Evolutionary conservation across 352 stramenopile genomes (phyloP).

Genomic region (Phytophthora boehmeriae): DNA sequence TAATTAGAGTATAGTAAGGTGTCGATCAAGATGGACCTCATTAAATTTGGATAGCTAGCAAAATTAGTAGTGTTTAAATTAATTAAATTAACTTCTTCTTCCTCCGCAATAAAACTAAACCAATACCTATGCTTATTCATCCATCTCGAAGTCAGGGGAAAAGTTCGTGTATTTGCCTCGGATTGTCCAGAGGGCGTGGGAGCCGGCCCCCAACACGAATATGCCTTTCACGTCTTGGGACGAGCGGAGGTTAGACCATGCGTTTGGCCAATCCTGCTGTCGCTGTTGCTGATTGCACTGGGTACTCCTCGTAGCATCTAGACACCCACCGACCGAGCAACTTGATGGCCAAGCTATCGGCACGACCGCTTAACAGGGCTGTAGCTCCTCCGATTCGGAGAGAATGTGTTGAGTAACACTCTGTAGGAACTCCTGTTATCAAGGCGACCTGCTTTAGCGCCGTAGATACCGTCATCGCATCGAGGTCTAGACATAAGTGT

Average conservation of each 20-base stretch:
- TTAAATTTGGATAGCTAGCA: too few relatives aligned
- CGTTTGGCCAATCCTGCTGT: background rate
- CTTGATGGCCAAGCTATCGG: conserved; percentile 20
- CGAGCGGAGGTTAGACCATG: background rate
- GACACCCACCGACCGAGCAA: conserved; percentile 17
- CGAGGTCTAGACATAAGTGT: background rate
- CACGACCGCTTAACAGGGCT: conserved; percentile 4
- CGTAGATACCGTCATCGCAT: background rate
- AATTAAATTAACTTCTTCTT: too few relatives aligned
- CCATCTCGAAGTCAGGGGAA: background rate
- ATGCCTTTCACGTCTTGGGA: background rate
- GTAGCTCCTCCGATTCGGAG: conserved; percentile 20
- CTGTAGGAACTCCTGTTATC: background rate
- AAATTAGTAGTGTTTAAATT: too few relatives aligned
- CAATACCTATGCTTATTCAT: background rate
- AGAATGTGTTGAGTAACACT: conserved; percentile 20
- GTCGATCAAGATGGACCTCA: too few relatives aligned
- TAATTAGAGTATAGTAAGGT: too few relatives aligned
- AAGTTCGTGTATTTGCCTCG: background rate
- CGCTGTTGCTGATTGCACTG: conserved; percentile 1
- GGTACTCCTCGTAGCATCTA: conserved; percentile 13
- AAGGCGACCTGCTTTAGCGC: conserved; percentile 7
- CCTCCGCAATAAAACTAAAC: too few relatives aligned
- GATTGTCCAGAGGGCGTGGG: background rate
- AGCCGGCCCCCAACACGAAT: background rate